Evolutionary conservation across 768 basidiomycete genomes (phyloP), one percentile per base, ranked within the genome.

Genomic region (Lentinus brumalis): DNA sequence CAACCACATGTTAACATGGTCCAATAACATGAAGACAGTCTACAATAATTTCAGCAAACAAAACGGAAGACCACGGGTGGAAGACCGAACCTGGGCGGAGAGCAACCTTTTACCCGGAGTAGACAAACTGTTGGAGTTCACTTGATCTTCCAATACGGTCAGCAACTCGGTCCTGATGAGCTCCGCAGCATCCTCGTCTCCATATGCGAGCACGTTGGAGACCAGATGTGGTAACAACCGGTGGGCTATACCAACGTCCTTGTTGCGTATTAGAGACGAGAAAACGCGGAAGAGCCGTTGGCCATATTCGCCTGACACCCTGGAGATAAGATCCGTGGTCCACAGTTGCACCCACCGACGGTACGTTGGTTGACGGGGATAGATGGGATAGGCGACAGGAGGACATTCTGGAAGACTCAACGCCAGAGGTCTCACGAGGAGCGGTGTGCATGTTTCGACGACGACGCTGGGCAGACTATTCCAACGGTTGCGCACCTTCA

Each of bases 271-370:
- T 0, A 91, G 86, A 11, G 87, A 84, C 26, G 86, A 83, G 69
- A 97, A 92, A 8, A 88, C 86, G 9, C 82, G 76, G 69, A 98
- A 99, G 38, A 98, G 86, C 18, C 70, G 75, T 63, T 80, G 78
- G 14, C 93, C 91, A 53, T 77, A 79, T 3, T 66, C 63, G 18
- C 86, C 85, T 1, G 85, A 81, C 7, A 83, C 86, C 57, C 78
- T 82, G 11, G 83, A 79, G 56, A 98, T 91, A 39, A 99, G 82
- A 71, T 93, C 82, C 10, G 83, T 79, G 1, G 94, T 87, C 94
- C 96, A 98, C 0, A 83, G 71, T 65, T 96, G 94, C 38, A 98
- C 83, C 97, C 97, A 99, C 73, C 98, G 96, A 44, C 96, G 86
- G 74, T 98, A 99, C 0, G 94, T 96, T 2, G 84, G 72, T 58